A percentile compares a stretch with the other conserved stretches of the same genome.
Conservation (phyloP, 805 yeast genomes). For the Hanseniaspora lachancei region DNA sequence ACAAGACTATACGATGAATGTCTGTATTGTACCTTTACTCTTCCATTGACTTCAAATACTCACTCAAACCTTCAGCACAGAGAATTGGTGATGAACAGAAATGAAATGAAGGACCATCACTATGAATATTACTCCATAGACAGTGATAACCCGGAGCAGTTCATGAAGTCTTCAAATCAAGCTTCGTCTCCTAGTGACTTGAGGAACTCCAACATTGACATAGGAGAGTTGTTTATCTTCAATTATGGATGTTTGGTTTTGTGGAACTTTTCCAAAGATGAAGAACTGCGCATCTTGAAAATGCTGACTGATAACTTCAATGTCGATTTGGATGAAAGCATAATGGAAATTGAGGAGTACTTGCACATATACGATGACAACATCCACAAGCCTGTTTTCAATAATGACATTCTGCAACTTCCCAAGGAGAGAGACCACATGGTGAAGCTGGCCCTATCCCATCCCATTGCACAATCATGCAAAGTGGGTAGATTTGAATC, state of each 20-base stretch:
- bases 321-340: slow-evolving; percentile 55
- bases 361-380: slow-evolving; percentile 40
- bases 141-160: slow-evolving; percentile 8
- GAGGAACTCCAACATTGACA: slow-evolving; percentile 23
- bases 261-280: slow-evolving; percentile 89
- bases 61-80: slow-evolving; percentile 37
- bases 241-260: slow-evolving; percentile 94
- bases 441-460: slow-evolving; percentile 83
- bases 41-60: slow-evolving; percentile 73
- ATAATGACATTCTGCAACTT: slow-evolving; percentile 85
- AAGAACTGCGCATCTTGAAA: slow-evolving; percentile 86
- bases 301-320: slow-evolving; percentile 1
- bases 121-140: slow-evolving; percentile 63
- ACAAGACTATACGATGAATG: slow-evolving; percentile 87
- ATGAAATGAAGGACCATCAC: slow-evolving; percentile 82
- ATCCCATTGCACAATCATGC: slow-evolving; percentile 93
- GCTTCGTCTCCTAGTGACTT: slow-evolving; percentile 11
- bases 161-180: not conserved
- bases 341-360: slow-evolving; percentile 77
- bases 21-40: slow-evolving; percentile 56
- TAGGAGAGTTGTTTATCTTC: slow-evolving; percentile 80
- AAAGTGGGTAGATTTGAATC: slow-evolving; percentile 84
- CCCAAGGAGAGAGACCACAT: slow-evolving; percentile 75
- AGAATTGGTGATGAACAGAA: slow-evolving; percentile 46
- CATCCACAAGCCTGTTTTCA: slow-evolving; percentile 58